phyloP scores from a whole-genome alignment of 345 rosid genomes.

The Citrus sinensis region DNA sequence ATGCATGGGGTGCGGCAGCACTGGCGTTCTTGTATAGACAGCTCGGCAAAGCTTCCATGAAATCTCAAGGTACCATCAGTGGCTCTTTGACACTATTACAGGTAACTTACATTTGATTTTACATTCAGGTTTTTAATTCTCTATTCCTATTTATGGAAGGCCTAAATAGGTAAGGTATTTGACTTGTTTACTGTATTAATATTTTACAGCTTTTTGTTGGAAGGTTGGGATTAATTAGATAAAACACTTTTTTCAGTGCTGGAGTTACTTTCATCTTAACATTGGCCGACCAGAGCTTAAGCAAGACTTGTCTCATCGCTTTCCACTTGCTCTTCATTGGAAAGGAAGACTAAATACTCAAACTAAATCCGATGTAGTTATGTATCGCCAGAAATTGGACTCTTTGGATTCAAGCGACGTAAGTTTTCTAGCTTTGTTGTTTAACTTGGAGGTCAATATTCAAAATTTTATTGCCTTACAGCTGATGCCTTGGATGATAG shows the following conservation, averaged over 20 bases:
- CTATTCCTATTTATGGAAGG: background rate
- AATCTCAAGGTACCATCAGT: constrained; percentile 75
- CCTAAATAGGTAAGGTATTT: background rate
- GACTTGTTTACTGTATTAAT: background rate
- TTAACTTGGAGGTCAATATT: background rate
- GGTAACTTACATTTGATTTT: constrained; percentile 30
- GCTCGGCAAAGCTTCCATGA: constrained; percentile 74
- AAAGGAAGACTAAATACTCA: constrained; percentile 75
- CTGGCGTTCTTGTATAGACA: constrained; percentile 73
- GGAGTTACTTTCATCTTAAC: constrained; percentile 81
- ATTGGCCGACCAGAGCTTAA: constrained; percentile 66
- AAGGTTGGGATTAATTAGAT: constrained; percentile 7
- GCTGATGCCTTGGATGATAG: background rate
- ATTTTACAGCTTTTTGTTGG: background rate
- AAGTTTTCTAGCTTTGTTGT: constrained; percentile 11
- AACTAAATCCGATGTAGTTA: constrained; percentile 58
- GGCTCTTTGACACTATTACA: constrained; percentile 75
- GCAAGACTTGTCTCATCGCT: constrained; percentile 44
- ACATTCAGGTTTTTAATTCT: background rate
- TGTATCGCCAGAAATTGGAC: constrained; percentile 68
- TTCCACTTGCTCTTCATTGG: constrained; percentile 72
- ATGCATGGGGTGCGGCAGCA: constrained; percentile 84
- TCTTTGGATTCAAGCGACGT: constrained; percentile 51
- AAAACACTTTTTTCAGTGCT: constrained; percentile 39
- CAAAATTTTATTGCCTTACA: background rate